Conservation (phyloP, 495 filamentous ascomycete species). For the Cenococcum geophilum region DNA sequence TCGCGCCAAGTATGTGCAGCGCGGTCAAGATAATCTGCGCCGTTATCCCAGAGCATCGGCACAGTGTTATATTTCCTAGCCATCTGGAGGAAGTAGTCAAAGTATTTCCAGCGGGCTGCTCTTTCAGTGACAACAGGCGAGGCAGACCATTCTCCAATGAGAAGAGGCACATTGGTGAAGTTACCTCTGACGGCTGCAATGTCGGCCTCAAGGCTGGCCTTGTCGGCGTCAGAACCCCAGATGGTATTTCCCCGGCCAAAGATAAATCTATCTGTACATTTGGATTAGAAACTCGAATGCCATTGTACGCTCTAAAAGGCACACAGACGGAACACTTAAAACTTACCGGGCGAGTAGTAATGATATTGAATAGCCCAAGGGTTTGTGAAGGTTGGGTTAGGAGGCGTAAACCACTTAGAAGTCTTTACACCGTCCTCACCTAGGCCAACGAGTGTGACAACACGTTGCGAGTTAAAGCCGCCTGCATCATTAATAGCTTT, state of each 20-base stretch:
- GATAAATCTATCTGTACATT: conserved; percentile 43
- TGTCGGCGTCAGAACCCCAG: conserved; percentile 53
- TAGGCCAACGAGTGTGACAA: conserved; percentile 52
- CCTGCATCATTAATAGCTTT: conserved; percentile 50
- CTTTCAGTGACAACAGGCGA: conserved; percentile 46
- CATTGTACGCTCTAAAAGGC: no score
- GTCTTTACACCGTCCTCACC: conserved; percentile 50
- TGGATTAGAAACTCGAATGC: neutral
- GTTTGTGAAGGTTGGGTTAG: conserved; percentile 45
- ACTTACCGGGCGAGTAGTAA: conserved; percentile 55
- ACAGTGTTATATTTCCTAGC: conserved; percentile 44
- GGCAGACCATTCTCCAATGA: conserved; percentile 57
- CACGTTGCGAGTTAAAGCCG: conserved; percentile 50
- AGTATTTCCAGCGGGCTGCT: conserved; percentile 54
- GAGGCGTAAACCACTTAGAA: conserved; percentile 48
- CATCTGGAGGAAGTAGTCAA: conserved; percentile 48
- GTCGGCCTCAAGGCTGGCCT: conserved; percentile 46
- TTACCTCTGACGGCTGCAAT: conserved; percentile 48
- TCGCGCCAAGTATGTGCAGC: conserved; percentile 47
- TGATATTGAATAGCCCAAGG: conserved; percentile 60
- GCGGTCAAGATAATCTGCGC: conserved; percentile 46
- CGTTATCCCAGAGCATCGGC: conserved; percentile 56
- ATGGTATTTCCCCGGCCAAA: conserved; percentile 56
- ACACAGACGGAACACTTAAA: neutral
- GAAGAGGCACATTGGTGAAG: conserved; percentile 49